phyloP scores from a whole-genome alignment of 371 early-diverging fungal species.

The Vairimorpha apis region DNA sequence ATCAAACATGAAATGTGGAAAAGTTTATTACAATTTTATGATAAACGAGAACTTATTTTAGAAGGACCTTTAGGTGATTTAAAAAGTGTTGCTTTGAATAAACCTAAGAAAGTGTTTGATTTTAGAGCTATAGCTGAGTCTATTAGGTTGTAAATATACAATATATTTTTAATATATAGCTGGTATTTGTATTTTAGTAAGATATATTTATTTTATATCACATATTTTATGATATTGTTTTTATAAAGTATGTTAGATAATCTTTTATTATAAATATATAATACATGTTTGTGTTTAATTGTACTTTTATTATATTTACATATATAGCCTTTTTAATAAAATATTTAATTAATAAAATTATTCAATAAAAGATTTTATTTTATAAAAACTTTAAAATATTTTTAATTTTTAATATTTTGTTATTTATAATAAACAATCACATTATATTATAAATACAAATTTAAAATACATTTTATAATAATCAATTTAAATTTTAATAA shows the following conservation, averaged over 20 bases:
- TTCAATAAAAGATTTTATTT: too few species aligned
- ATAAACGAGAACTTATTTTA: slow-evolving; percentile 76
- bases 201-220: not conserved
- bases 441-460: too few species aligned
- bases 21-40: slow-evolving; percentile 80
- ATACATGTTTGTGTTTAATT: not conserved
- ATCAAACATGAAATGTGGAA: slow-evolving; percentile 86
- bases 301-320: too few species aligned
- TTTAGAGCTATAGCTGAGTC: slow-evolving; percentile 6
- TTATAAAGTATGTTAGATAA: not conserved
- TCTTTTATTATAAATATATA: not conserved
- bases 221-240: not conserved
- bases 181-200: not conserved
- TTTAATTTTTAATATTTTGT: too few species aligned
- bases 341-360: too few species aligned
- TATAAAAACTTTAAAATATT: too few species aligned
- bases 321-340: too few species aligned
- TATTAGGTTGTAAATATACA: not conserved
- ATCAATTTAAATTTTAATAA: too few species aligned
- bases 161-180: not conserved
- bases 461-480: too few species aligned
- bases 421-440: too few species aligned
- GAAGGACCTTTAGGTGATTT: slow-evolving; percentile 83
- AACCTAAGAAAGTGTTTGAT: not conserved
- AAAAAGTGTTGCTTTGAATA: slow-evolving; percentile 59